phyloP scores from a whole-genome alignment of 345 rosid genomes.

The Arabidopsis arenosa region DNA sequence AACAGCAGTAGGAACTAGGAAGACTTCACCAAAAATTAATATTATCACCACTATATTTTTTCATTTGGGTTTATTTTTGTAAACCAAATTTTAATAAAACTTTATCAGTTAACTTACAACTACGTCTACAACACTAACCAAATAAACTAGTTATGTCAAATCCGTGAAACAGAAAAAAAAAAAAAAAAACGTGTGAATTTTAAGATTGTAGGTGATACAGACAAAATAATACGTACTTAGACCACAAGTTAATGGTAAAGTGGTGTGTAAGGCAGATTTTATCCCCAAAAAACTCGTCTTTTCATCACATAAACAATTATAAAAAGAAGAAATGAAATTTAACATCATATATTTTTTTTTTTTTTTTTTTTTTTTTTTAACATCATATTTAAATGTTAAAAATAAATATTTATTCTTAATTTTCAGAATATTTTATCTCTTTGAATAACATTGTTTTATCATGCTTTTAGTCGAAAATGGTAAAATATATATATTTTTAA shows the following conservation, averaged over 20 bases:
- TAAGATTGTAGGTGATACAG: conserved; percentile 4
- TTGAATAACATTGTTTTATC: neutral
- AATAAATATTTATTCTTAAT: neutral
- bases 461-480: neutral
- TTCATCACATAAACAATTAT: neutral
- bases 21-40: neutral
- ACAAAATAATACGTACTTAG: conserved; percentile 5
- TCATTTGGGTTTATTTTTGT: neutral
- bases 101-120: neutral
- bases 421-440: neutral
- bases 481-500: neutral
- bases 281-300: neutral
- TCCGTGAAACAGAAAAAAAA: no score
- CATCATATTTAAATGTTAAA: neutral
- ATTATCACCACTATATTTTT: no score
- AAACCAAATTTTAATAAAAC: neutral
- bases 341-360: neutral
- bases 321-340: neutral
- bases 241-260: neutral
- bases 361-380: no score
- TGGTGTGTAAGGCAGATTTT: conserved; percentile 14
- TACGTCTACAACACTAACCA: neutral
- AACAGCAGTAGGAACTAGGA: neutral
- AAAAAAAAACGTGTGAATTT: no score
- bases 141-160: no score